Evolutionary conservation across 495 filamentous ascomycete species (phyloP), one percentile per base, ranked within the genome.

Genomic region (Xylaria castorea): DNA sequence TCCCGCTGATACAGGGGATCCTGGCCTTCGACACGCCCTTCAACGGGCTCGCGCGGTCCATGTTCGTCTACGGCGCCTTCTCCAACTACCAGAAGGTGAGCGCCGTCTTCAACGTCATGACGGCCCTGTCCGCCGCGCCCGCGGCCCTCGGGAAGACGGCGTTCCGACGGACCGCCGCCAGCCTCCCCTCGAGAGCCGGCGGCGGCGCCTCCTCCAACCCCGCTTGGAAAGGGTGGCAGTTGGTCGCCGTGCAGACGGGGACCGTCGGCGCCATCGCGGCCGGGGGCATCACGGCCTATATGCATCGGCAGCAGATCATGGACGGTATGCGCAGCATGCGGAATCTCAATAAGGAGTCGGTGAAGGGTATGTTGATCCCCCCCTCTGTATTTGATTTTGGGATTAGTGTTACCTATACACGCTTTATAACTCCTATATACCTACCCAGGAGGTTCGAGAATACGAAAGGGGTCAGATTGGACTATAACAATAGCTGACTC

Each of bases 11-110:
- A 69, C 91, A 93, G 76, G 96, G 93, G 64, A 85, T 98, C 67
- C 87, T 98, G 38, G 92, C 95, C 42, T 97, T 98, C 77, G 96
- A 99, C 82, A 99, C 96, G 0, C 96, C 96, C 0, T 97, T 91
- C 76, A 88, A 98, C 30, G 95, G 96, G 5, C 93, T 99, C 68
- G 89, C 93, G 3, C 93, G 95, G 1, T 91, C 92, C 25, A 93
- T 98, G 46, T 91, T 98, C 22, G 94, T 97, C 16, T 92, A 98
- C 78, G 92, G 93, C 25, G 95, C 94, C 34, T 94, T 97, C 81
- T 92, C 88, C 5, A 95, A 98, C 71, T 94, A 94, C 79, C 92
- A 92, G 68, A 92, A 91, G 58, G 93, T 93, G 44, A 88, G 87
- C 36, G 84, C 88, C 0, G 93, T 94, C 22, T 92, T 97, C 80